Evolutionary conservation across 139 green algal genomes (phyloP).

Genomic region (Chlorella sp.): DNA sequence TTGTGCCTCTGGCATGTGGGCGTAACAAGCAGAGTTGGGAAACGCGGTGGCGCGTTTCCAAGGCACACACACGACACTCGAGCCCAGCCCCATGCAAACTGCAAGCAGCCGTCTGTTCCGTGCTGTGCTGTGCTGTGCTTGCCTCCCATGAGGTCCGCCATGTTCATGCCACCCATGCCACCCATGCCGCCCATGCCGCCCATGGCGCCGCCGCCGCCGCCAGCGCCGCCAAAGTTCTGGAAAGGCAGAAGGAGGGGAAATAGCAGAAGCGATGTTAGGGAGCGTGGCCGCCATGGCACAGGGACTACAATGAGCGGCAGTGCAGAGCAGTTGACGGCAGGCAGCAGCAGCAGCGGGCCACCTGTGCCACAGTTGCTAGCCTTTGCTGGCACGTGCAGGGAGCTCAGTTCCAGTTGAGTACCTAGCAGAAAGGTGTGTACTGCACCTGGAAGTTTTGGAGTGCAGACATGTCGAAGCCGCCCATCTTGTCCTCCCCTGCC

Average conservation of each 20-base stretch:
- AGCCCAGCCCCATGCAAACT: neutral
- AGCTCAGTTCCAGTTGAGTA: no score
- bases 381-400: no score
- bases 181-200: constrained; percentile 28
- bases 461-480: constrained; percentile 53
- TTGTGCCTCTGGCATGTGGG: no score
- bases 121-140: neutral
- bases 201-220: neutral
- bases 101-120: neutral
- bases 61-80: no score
- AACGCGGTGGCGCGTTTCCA: no score
- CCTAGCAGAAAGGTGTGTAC: no score
- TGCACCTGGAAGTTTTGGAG: constrained; percentile 46
- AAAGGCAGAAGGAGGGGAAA: neutral
- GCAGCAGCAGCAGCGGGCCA: no score
- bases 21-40: no score
- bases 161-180: constrained; percentile 30
- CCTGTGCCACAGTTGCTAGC: no score
- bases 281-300: neutral
- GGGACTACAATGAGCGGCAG: neutral
- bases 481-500: constrained; percentile 26
- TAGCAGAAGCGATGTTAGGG: neutral
- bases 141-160: neutral
- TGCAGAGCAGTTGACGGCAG: neutral
- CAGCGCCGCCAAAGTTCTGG: constrained; percentile 43